These are phyloP conservation scores for Irpex sp. DNA, from an alignment of 1,284 basidiomycete species.

Conservation along the genomic window DNA sequence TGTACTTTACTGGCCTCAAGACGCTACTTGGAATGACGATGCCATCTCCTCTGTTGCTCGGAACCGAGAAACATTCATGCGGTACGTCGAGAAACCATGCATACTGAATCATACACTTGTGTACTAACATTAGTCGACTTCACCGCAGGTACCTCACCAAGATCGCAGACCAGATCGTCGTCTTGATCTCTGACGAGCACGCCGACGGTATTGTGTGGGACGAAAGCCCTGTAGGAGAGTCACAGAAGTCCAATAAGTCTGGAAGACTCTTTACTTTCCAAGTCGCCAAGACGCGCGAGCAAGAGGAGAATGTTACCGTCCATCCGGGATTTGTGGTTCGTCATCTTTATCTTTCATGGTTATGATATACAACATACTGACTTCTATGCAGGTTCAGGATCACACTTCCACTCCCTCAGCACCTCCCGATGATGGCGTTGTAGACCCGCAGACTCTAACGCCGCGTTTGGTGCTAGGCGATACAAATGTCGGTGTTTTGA, in stretches of 20 bases:
- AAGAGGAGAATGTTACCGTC: slow-evolving; percentile 46
- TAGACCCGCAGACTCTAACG: neutral
- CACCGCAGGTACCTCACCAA: slow-evolving; percentile 49
- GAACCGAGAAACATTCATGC: slow-evolving; percentile 59
- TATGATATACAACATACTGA: neutral
- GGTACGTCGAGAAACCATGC: slow-evolving; percentile 31
- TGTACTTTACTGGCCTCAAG: slow-evolving; percentile 60
- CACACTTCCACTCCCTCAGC: neutral
- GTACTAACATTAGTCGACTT: neutral
- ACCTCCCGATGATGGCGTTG: neutral
- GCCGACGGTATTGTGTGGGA: slow-evolving; percentile 39
- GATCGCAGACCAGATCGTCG: slow-evolving; percentile 48
- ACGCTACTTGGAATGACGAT: slow-evolving; percentile 54
- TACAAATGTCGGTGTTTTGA: slow-evolving; percentile 18
- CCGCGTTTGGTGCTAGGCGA: slow-evolving; percentile 22
- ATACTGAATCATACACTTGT: neutral
- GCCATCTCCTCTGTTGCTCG: slow-evolving; percentile 39
- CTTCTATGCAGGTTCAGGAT: slow-evolving; percentile 3
- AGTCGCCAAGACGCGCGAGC: slow-evolving; percentile 53
- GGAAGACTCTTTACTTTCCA: slow-evolving; percentile 52
- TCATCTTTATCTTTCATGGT: too few relatives aligned
- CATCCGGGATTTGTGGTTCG: slow-evolving; percentile 41
- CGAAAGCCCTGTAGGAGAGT: slow-evolving; percentile 19
- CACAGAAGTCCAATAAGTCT: slow-evolving; percentile 19
- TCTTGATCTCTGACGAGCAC: slow-evolving; percentile 44